Percentiles rank a stretch among this genome's conserved stretches.
These are phyloP conservation scores for Salix koriyanagi DNA, from an alignment of 345 rosid species.

Conservation along the genomic window DNA sequence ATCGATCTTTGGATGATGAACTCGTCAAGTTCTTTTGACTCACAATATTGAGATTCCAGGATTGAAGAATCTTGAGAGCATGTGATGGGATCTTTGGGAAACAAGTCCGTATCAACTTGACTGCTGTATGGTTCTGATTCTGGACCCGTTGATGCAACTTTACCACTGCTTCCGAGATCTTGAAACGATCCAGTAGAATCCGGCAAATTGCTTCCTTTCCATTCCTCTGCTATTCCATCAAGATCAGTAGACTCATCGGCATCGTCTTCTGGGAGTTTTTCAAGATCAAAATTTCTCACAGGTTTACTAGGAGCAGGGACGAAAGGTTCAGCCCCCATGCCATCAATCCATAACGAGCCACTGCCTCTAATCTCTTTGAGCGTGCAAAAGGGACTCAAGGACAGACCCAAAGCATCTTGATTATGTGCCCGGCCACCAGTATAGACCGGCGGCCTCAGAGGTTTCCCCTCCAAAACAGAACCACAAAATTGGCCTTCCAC, in stretches of 20 bases:
- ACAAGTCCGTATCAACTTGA: neutral
- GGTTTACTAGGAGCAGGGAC: neutral
- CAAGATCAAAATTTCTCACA: neutral
- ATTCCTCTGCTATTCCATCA: neutral
- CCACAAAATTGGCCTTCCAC: neutral
- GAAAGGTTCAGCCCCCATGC: neutral
- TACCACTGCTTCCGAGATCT: neutral
- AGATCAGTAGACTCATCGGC: neutral
- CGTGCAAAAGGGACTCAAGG: neutral
- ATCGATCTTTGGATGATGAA: neutral
- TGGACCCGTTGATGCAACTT: neutral
- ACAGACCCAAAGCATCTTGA: neutral
- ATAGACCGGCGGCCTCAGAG: neutral
- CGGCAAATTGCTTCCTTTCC: neutral
- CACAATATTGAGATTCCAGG: neutral
- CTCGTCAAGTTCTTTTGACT: neutral
- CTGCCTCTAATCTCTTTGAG: neutral
- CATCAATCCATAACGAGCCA: neutral
- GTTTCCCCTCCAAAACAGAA: conserved; percentile 11
- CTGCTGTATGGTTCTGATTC: neutral
- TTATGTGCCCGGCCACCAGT: neutral
- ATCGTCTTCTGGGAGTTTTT: neutral
- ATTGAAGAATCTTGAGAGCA: neutral
- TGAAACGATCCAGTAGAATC: neutral
- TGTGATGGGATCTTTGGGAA: neutral